phyloP scores from a whole-genome alignment of 768 basidiomycete genomes.

The Galerina sulciceps region DNA sequence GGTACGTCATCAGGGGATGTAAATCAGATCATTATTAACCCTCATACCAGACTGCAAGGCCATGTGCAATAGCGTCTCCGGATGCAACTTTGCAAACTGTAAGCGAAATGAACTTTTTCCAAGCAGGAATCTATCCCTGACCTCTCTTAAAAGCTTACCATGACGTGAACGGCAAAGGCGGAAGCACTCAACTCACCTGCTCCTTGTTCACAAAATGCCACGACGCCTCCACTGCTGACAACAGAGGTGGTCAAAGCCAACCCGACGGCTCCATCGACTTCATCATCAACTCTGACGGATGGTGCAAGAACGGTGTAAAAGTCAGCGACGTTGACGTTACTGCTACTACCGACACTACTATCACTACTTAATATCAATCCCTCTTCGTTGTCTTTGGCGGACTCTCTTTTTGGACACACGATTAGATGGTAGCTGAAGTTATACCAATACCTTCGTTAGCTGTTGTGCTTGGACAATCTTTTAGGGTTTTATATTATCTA shows the following conservation, averaged over 20 bases:
- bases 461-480: too few species aligned
- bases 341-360: too few species aligned
- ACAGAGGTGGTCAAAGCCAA: conserved; percentile 47
- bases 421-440: too few species aligned
- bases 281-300: conserved; percentile 46
- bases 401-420: too few species aligned
- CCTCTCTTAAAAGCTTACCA: conserved; percentile 36
- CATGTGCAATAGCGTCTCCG: conserved; percentile 46
- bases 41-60: conserved; percentile 40
- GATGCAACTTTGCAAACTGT: conserved; percentile 49
- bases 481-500: too few species aligned
- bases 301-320: conserved; percentile 36
- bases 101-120: conserved; percentile 15
- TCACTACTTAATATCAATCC: neutral
- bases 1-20: conserved; percentile 26
- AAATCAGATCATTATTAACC: neutral
- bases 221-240: conserved; percentile 36
- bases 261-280: conserved; percentile 42
- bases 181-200: conserved; percentile 48
- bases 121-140: neutral
- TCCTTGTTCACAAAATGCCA: conserved; percentile 46
- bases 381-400: too few species aligned
- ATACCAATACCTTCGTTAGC: too few species aligned
- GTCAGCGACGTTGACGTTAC: neutral
- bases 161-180: conserved; percentile 51